Percentiles rank a stretch among this genome's conserved stretches.
These are phyloP conservation scores for Cercophora scortea DNA, from an alignment of 495 filamentous ascomycete genomes.

Conservation along the genomic window DNA sequence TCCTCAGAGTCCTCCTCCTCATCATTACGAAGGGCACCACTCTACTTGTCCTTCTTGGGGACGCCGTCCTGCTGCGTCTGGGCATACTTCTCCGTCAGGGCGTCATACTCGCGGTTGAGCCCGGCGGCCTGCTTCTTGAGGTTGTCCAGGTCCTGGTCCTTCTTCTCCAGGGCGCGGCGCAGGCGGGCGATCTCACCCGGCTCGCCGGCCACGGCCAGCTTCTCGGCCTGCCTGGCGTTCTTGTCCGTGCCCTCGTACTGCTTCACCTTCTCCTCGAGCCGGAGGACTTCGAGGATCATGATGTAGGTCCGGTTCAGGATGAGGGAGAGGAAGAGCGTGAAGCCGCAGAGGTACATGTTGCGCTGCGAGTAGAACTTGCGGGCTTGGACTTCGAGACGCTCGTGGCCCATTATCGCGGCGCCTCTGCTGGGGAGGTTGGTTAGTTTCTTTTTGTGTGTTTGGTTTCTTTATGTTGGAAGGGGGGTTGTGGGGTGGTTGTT, in stretches of 20 bases:
- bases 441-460: constrained; percentile 8
- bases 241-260: constrained; percentile 70
- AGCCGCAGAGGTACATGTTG: constrained; percentile 99
- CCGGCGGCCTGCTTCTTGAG: constrained; percentile 82
- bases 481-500: not conserved
- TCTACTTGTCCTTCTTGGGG: constrained; percentile 59
- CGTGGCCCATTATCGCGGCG: constrained; percentile 71
- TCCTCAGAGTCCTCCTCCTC: not conserved
- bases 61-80: constrained; percentile 41
- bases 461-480: constrained; percentile 1
- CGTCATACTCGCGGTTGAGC: constrained; percentile 70
- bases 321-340: constrained; percentile 95
- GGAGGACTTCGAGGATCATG: constrained; percentile 91
- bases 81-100: constrained; percentile 70
- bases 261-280: constrained; percentile 90
- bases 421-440: constrained; percentile 16
- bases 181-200: constrained; percentile 49
- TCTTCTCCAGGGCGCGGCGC: constrained; percentile 62
- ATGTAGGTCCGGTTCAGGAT: constrained; percentile 99
- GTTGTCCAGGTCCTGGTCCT: constrained; percentile 67
- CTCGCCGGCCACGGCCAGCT: constrained; percentile 67
- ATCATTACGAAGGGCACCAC: constrained; percentile 2
- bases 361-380: constrained; percentile 99
- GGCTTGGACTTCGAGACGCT: constrained; percentile 95
- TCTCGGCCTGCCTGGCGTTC: constrained; percentile 64